Base-by-base conservation (phyloP, 257 asterid genomes). In the Forsythia suspensa region DNA sequence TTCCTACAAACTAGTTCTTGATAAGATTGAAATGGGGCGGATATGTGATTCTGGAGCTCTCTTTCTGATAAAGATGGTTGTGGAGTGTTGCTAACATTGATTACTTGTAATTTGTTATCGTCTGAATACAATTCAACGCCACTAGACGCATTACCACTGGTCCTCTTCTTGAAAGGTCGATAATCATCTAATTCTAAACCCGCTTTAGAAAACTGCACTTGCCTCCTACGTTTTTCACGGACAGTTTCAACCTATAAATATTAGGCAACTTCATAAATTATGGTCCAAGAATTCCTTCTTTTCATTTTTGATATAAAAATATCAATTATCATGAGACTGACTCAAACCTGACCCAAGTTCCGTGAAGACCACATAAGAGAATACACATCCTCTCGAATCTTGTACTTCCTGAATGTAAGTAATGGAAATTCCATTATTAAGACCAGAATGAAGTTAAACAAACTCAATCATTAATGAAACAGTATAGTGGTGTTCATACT, bases 281-380 rank as follows among this genome's bases (percentile, higher is more conserved):
- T 44, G 57, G 65, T 57, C 57, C 13, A 37, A 40, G 70, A 75
- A 24, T 11, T 55, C 18, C 10, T 40, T 29, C 48, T 44, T 38
- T 59, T 67, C 67, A 63, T 29, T 51, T 34, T 39, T 74, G 59
- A 76, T 46, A 29, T 70, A 63, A 67, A 8, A 77, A 37, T 20
- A 70, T 21, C 36, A 29, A 61, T 61, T 24, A 61, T 72, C 39
- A 10, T 38, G 18, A 78, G 67, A 85, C 46, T 20, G 74, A 76
- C 41, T 79, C 89, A 82, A 75, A 92, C 99, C 97, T 91, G 97
- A 20, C 97, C 97, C 90, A 95, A 81, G 83, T 90, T 93, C 82
- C 92, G 84, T 8, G 98, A 93, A 79, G 98, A 95, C 92, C 90
- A 86, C 97, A 95, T 86, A 77, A 95, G 97, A 39, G 98, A 87